These are phyloP conservation scores for Petunia secreta DNA, from an alignment of 257 asterid species.

Conservation along the genomic window DNA sequence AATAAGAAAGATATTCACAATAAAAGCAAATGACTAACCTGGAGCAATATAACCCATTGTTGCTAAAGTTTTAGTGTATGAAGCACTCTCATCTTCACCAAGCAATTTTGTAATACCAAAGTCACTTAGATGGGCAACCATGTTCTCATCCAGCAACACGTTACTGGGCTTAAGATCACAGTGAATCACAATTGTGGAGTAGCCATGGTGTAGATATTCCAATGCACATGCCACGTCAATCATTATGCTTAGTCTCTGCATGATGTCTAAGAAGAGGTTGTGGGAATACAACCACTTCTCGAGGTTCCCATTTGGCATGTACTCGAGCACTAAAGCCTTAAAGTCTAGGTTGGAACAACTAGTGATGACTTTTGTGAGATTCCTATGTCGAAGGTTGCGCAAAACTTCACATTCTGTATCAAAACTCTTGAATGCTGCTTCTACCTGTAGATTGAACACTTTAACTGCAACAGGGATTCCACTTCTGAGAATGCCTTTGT, in stretches of 20 bases:
- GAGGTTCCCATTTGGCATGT: constrained; percentile 15
- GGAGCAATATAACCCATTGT: background rate
- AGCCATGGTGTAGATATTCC: constrained; percentile 21
- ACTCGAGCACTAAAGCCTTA: background rate
- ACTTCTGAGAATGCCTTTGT: too few relatives aligned
- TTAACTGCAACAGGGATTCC: background rate
- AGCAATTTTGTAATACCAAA: constrained; percentile 13
- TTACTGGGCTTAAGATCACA: background rate
- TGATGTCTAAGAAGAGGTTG: too few relatives aligned
- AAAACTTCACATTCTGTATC: constrained; percentile 1
- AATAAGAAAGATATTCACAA: background rate
- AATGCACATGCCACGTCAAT: constrained; percentile 5
- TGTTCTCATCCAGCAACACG: constrained; percentile 11
- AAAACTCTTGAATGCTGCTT: background rate
- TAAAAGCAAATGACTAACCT: too few relatives aligned
- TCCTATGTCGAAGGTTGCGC: background rate
- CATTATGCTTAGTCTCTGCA: background rate
- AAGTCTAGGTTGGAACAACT: constrained; percentile 1
- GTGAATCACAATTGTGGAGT: background rate
- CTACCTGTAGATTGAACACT: background rate
- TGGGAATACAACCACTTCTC: constrained; percentile 4
- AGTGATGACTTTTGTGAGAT: constrained; percentile 15
- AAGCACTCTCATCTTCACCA: background rate
- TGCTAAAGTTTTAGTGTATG: background rate
- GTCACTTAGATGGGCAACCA: constrained; percentile 20